These are phyloP conservation scores for Talinum fruticosum DNA, from an alignment of 148 eudicot genomes.

Conservation along the genomic window DNA sequence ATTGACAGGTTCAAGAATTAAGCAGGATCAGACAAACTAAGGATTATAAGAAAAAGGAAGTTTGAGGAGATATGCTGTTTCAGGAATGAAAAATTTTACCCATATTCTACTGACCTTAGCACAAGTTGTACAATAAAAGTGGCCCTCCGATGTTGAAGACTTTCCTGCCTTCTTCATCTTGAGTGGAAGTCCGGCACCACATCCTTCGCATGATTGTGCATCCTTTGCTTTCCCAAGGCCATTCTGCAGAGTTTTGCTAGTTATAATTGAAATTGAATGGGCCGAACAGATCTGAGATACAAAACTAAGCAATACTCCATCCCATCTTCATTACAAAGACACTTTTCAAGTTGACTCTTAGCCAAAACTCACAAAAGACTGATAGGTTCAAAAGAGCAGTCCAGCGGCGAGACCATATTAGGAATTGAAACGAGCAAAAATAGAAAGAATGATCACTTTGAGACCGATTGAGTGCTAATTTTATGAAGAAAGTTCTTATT, in stretches of 20 bases:
- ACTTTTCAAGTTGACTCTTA: neutral
- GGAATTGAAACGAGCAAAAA: neutral
- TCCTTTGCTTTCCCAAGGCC: conserved; percentile 30
- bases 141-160: conserved; percentile 43
- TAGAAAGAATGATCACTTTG: neutral
- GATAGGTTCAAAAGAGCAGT: neutral
- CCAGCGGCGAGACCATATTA: neutral
- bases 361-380: neutral
- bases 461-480: neutral
- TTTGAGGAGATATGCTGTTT: neutral
- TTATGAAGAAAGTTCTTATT: neutral
- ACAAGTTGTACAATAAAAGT: conserved; percentile 58
- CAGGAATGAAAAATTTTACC: neutral
- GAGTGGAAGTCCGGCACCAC: conserved; percentile 56
- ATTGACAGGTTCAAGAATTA: neutral
- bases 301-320: neutral
- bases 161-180: conserved; percentile 47
- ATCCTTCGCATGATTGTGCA: conserved; percentile 61
- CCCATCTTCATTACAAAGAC: neutral
- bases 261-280: neutral
- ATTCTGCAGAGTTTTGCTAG: conserved; percentile 37
- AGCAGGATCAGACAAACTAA: neutral
- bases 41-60: neutral
- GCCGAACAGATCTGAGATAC: conserved; percentile 5
- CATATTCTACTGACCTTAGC: conserved; percentile 47